These are phyloP conservation scores for Backusella psychrophila DNA, from an alignment of 192 early-diverging fungal genomes.

Conservation along the genomic window DNA sequence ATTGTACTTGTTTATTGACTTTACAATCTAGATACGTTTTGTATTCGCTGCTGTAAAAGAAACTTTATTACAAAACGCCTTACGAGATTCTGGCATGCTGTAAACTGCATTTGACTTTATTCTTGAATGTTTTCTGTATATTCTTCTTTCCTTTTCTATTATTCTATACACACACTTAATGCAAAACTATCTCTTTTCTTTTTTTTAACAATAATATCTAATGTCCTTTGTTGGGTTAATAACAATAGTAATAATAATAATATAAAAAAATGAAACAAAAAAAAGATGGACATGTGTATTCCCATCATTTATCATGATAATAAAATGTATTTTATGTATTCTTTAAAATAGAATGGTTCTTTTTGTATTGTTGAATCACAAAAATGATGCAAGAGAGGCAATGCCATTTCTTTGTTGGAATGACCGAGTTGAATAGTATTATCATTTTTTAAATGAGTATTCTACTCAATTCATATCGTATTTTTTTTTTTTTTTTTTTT, in stretches of 20 bases:
- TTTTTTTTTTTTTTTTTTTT: no score
- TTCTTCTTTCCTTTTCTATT: background rate
- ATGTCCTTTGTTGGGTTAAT: background rate
- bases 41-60: constrained; percentile 93
- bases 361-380: no score
- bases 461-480: no score
- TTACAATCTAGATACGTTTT: constrained; percentile 17
- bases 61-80: constrained; percentile 82
- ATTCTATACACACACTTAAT: background rate
- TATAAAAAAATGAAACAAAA: no score
- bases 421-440: no score
- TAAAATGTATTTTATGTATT: background rate
- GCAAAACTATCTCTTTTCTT: background rate
- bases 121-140: background rate
- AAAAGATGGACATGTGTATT: background rate
- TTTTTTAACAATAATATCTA: background rate
- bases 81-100: constrained; percentile 62
- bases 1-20: background rate
- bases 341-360: background rate
- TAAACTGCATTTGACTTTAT: background rate
- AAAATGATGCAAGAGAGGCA: background rate
- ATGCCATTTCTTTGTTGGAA: no score
- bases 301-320: background rate
- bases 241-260: background rate
- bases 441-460: no score